Evolutionary conservation across 2,329 filamentous ascomycete species (phyloP).

Genomic region (Xylariaceae sp.): DNA sequence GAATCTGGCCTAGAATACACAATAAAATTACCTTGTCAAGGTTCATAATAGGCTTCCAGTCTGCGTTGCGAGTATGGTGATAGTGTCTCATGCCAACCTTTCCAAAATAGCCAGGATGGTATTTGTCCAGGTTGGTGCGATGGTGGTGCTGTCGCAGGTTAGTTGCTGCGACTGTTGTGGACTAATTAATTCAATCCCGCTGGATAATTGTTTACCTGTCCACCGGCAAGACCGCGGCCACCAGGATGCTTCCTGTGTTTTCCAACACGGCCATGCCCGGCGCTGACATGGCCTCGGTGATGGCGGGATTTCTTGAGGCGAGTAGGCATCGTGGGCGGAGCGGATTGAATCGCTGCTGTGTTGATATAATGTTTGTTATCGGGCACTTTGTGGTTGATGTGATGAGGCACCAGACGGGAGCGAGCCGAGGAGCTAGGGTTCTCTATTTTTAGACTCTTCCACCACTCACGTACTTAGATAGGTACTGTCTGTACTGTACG

Average conservation of each 20-base stretch:
- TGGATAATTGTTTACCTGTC: constrained; percentile 22
- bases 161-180: not conserved
- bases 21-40: constrained; percentile 97
- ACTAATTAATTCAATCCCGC: not conserved
- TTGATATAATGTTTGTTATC: no score
- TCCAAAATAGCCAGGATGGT: constrained; percentile 98
- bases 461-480: no score
- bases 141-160: constrained; percentile 88
- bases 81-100: constrained; percentile 97
- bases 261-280: constrained; percentile 97
- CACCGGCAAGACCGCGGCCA: constrained; percentile 78
- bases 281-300: constrained; percentile 91
- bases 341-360: no score
- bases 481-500: no score
- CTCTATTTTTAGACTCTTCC: no score
- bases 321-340: constrained; percentile 33
- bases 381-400: no score
- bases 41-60: constrained; percentile 99
- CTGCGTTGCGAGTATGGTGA: constrained; percentile 93
- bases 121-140: constrained; percentile 84
- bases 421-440: no score
- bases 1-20: no score
- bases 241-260: constrained; percentile 95
- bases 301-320: constrained; percentile 31
- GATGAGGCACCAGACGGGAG: no score